Conservation (phyloP, 2,329 filamentous ascomycete genomes). For the Colletotrichum higginsianum region DNA sequence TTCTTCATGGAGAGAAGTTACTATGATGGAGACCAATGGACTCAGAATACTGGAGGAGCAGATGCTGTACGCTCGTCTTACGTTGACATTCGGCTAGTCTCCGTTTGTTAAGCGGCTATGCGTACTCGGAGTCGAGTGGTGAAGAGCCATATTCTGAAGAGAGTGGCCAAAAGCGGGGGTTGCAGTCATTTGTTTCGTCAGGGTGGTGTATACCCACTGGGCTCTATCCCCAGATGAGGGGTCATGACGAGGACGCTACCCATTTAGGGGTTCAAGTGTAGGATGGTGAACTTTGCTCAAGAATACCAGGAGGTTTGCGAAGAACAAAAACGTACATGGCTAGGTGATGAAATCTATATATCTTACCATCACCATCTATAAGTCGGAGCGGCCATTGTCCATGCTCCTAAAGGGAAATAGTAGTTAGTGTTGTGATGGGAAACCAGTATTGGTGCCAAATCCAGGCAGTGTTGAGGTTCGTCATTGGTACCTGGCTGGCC, state of each 20-base stretch:
- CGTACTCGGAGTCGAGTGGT: constrained; percentile 60
- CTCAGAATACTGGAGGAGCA: constrained; percentile 66
- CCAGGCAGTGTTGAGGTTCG: neutral
- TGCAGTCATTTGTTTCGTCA: constrained; percentile 34
- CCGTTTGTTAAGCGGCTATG: constrained; percentile 55
- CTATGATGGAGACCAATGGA: constrained; percentile 52
- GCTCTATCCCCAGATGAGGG: constrained; percentile 29
- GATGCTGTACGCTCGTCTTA: constrained; percentile 66
- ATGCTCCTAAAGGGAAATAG: neutral
- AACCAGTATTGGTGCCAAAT: neutral
- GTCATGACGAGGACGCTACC: constrained; percentile 5
- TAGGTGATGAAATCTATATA: neutral
- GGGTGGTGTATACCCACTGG: constrained; percentile 21
- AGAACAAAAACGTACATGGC: neutral
- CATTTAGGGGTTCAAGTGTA: neutral
- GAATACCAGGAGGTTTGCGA: no score
- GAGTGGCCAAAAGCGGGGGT: constrained; percentile 36
- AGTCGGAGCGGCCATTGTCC: neutral
- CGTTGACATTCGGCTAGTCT: constrained; percentile 69
- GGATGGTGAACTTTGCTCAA: neutral
- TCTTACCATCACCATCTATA: no score
- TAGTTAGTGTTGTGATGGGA: no score
- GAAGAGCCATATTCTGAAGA: constrained; percentile 34
- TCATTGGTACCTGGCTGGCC: neutral
- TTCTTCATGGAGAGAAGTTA: constrained; percentile 37